These are phyloP conservation scores for Penicillium argentinense DNA, from an alignment of 495 filamentous ascomycete species.

Conservation along the genomic window DNA sequence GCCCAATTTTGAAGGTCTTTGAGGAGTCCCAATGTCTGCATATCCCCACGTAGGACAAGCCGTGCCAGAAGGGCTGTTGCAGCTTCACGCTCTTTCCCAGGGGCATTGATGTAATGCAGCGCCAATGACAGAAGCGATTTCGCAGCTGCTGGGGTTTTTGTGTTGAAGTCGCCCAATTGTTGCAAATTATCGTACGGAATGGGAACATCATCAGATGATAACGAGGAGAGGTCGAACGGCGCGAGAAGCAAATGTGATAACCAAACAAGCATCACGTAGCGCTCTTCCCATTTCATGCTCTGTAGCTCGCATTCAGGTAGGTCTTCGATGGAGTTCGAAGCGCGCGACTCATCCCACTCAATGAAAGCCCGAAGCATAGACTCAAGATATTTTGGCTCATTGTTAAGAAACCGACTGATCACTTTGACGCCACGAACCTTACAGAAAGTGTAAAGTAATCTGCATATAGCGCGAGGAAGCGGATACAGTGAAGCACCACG, in stretches of 20 bases:
- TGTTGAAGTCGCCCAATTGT: slow-evolving; percentile 22
- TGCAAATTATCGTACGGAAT: slow-evolving; percentile 28
- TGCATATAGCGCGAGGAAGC: slow-evolving; percentile 68
- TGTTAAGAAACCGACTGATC: slow-evolving; percentile 82
- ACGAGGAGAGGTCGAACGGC: slow-evolving; percentile 84
- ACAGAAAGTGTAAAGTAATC: slow-evolving; percentile 84
- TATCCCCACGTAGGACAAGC: slow-evolving; percentile 79
- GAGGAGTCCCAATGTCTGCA: slow-evolving; percentile 75
- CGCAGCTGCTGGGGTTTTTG: slow-evolving; percentile 65
- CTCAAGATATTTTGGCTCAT: slow-evolving; percentile 82
- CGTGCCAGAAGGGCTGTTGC: slow-evolving; percentile 79
- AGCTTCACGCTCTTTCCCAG: slow-evolving; percentile 86
- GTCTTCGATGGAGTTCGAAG: slow-evolving; percentile 6
- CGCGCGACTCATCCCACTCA: slow-evolving; percentile 35
- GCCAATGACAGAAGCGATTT: slow-evolving; percentile 69
- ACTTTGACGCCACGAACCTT: slow-evolving; percentile 94
- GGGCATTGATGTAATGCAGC: slow-evolving; percentile 63
- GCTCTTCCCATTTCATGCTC: slow-evolving; percentile 76
- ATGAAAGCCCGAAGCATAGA: slow-evolving; percentile 69
- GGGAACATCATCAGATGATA: slow-evolving; percentile 62
- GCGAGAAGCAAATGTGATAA: slow-evolving; percentile 89
- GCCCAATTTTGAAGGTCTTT: slow-evolving; percentile 66
- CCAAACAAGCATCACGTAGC: slow-evolving; percentile 88
- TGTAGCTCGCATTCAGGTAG: slow-evolving; percentile 7
- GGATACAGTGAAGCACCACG: slow-evolving; percentile 46